These are phyloP conservation scores for Nymphaea thermarum DNA, from an alignment of 164 flowering plant species.

Conservation along the genomic window DNA sequence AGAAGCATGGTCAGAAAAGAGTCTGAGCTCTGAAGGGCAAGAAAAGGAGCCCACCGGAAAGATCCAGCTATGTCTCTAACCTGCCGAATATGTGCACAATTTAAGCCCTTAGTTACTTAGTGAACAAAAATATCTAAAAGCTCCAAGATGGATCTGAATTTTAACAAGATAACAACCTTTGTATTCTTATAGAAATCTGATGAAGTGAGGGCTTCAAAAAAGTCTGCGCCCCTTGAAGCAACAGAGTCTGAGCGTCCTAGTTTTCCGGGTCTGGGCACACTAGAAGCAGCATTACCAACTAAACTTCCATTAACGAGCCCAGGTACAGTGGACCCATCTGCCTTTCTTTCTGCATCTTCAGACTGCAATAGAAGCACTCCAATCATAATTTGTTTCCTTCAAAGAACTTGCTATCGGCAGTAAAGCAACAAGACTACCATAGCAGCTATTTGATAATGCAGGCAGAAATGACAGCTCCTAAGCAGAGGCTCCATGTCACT, in stretches of 20 bases:
- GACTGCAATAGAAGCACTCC: constrained; percentile 34
- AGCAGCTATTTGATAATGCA: background rate
- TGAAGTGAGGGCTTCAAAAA: constrained; percentile 66
- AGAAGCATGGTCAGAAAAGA: constrained; percentile 85
- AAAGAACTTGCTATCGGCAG: background rate
- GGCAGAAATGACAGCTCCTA: too few species aligned
- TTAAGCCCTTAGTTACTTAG: background rate
- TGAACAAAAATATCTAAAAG: background rate
- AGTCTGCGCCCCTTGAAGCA: constrained; percentile 48
- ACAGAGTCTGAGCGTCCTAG: constrained; percentile 31
- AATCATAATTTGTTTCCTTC: constrained; percentile 1
- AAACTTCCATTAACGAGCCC: constrained; percentile 3
- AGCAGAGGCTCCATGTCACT: too few species aligned
- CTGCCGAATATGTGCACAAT: constrained; percentile 22
- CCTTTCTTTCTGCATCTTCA: constrained; percentile 22
- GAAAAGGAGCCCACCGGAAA: constrained; percentile 99
- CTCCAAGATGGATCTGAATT: background rate
- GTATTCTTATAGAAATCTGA: constrained; percentile 82
- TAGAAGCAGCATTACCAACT: background rate
- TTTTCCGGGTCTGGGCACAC: constrained; percentile 12
- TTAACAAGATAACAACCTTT: constrained; percentile 28
- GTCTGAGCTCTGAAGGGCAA: constrained; percentile 75
- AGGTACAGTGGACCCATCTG: background rate
- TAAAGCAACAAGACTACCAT: background rate
- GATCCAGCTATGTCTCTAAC: constrained; percentile 87